A percentile compares a stretch with the other conserved stretches of the same genome.
Evolutionary conservation across 2,329 filamentous ascomycete species (phyloP).

Genomic region (Ascochyta clinopodiicola): DNA sequence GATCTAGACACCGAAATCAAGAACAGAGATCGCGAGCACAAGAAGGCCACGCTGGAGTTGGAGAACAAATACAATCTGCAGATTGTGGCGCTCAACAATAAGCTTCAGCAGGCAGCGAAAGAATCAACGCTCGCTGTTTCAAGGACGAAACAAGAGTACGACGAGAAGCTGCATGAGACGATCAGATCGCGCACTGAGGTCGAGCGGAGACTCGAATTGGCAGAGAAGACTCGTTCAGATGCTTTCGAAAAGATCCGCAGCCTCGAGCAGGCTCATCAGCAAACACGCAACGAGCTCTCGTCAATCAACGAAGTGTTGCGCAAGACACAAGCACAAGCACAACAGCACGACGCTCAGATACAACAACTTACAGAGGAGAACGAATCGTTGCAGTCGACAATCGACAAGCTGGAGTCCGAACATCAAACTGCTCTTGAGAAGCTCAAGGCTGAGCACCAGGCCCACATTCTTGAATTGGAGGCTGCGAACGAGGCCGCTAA

Average conservation of each 20-base stretch:
- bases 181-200: conserved; percentile 33
- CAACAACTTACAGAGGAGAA: conserved; percentile 50
- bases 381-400: conserved; percentile 22
- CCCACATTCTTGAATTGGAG: conserved; percentile 7
- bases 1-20: conserved; percentile 72
- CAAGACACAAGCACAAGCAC: conserved; percentile 33
- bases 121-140: conserved; percentile 35
- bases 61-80: conserved; percentile 58
- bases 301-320: conserved; percentile 29
- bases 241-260: conserved; percentile 34
- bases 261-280: conserved; percentile 36
- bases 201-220: conserved; percentile 34
- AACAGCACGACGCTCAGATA: conserved; percentile 40
- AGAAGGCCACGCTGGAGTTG: conserved; percentile 46
- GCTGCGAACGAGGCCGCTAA: conserved; percentile 11
- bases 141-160: conserved; percentile 43
- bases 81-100: conserved; percentile 44
- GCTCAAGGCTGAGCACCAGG: conserved; percentile 22
- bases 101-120: conserved; percentile 40
- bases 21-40: conserved; percentile 52
- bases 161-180: conserved; percentile 40
- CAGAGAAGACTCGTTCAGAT: conserved; percentile 36
- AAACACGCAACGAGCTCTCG: conserved; percentile 35
- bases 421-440: conserved; percentile 10
- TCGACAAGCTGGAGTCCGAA: conserved; percentile 9